A percentile compares a stretch with the other conserved stretches of the same genome.
Evolutionary conservation across 1,139 yeast genomes (phyloP).

Genomic region (Yamadazyma pseudoaaseri): DNA sequence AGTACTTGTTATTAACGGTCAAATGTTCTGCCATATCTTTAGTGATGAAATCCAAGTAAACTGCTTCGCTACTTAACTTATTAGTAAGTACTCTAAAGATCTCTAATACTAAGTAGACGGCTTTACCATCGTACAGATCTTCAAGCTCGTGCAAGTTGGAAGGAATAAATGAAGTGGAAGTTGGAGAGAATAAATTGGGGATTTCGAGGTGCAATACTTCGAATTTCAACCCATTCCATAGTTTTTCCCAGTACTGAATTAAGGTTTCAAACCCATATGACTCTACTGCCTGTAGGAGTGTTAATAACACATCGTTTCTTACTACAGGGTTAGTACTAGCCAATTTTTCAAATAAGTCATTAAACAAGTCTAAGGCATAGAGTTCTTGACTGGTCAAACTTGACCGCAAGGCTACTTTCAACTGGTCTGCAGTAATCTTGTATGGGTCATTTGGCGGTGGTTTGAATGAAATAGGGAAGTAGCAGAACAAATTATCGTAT

Average conservation of each 20-base stretch:
- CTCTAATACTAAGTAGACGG: constrained; percentile 46
- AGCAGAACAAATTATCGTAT: constrained; percentile 89
- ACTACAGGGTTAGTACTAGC: constrained; percentile 79
- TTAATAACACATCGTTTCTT: constrained; percentile 70
- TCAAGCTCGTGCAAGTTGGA: constrained; percentile 26
- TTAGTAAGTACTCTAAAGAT: constrained; percentile 44
- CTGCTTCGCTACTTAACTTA: constrained; percentile 24
- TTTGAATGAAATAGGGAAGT: constrained; percentile 92
- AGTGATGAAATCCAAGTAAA: constrained; percentile 39
- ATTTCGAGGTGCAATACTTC: constrained; percentile 75
- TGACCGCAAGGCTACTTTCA: constrained; percentile 55
- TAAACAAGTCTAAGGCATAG: constrained; percentile 73
- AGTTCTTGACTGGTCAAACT: constrained; percentile 65
- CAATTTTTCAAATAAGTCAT: constrained; percentile 78
- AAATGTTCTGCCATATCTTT: constrained; percentile 61
- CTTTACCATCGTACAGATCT: constrained; percentile 39
- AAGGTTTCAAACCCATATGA: constrained; percentile 48
- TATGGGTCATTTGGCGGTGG: constrained; percentile 94
- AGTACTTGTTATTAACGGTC: constrained; percentile 48
- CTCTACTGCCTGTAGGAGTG: constrained; percentile 57
- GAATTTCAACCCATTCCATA: constrained; percentile 88
- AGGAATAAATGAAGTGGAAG: constrained; percentile 26
- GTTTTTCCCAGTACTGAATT: constrained; percentile 61
- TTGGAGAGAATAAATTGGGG: constrained; percentile 25
- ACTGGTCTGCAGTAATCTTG: constrained; percentile 70